These are phyloP conservation scores for Aspergillus asperescens DNA, from an alignment of 495 filamentous ascomycete species.

Conservation along the genomic window DNA sequence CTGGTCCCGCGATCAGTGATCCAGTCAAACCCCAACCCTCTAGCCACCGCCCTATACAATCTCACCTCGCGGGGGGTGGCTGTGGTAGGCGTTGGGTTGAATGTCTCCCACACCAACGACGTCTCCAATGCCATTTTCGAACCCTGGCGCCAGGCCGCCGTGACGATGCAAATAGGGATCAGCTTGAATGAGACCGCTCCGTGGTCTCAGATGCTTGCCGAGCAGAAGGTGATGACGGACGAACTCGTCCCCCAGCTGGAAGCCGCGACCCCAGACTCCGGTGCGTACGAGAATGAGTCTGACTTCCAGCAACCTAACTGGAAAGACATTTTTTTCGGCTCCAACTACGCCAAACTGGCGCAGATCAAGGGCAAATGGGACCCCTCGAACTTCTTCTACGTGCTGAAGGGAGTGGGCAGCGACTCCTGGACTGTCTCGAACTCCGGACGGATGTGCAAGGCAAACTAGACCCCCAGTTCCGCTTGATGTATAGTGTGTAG, in stretches of 20 bases:
- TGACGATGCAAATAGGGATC: constrained; percentile 40
- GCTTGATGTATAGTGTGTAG: no score
- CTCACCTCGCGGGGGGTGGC: constrained; percentile 38
- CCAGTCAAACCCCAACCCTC: constrained; percentile 38
- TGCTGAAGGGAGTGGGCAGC: constrained; percentile 54
- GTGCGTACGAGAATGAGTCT: constrained; percentile 40
- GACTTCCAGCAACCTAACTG: constrained; percentile 50
- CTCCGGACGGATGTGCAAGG: constrained; percentile 28
- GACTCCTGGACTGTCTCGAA: constrained; percentile 37
- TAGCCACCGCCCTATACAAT: constrained; percentile 34
- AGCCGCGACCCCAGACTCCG: constrained; percentile 34
- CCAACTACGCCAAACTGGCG: constrained; percentile 36
- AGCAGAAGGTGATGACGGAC: constrained; percentile 39
- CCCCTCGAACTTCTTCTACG: constrained; percentile 56
- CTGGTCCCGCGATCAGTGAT: constrained; percentile 50
- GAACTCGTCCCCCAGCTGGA: constrained; percentile 41
- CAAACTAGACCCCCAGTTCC: no score
- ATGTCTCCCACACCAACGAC: constrained; percentile 36
- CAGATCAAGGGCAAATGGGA: constrained; percentile 47
- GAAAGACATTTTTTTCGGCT: constrained; percentile 50
- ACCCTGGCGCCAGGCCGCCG: constrained; percentile 49
- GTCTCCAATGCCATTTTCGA: constrained; percentile 51
- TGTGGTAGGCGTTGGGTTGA: constrained; percentile 43
- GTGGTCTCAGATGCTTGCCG: constrained; percentile 35
- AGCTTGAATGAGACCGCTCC: constrained; percentile 43